Evolutionary conservation across 2,329 filamentous ascomycete species (phyloP), one percentile per base, ranked within the genome.

Genomic region (Davidsoniella virescens): DNA sequence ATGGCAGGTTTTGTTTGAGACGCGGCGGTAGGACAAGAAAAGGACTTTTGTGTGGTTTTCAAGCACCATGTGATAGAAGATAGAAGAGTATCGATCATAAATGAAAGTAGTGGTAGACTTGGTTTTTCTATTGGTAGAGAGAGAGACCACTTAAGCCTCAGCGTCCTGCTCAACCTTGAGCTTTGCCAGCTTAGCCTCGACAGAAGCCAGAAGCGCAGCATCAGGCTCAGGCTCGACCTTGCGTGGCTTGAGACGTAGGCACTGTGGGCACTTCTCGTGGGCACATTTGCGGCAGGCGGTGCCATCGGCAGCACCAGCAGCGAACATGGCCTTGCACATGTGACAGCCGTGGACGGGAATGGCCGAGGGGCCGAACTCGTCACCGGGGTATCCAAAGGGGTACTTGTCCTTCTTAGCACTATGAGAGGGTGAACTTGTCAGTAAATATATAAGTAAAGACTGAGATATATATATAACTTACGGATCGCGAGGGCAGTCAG

Each of bases 401-500:
- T 81, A 84, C 59, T 81, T 82, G 58, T 75, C 70, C 59, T 74
- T 77, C 65, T 82, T 84, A 54, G 78, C 68, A 45, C 77, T 81
- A 23, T 23, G 58, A 20, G 10, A 44, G 12, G 7, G 12, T 38
- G 17, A 20, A 23, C 26, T 16, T 16, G 48, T 56, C 52, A 55
- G 54, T 42, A 39, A 33, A 29, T 5, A 52, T 10, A 10, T 16
- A 33, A 17, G 23, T 29, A 18, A 25, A 9, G 14, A 52, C 47
- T 5, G 26, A 41, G 23, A 39, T 37, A 23, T 20, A 20, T 20
- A 20, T 49, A 17, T 2, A 26, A 78, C 82, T 63, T 75, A 87
- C 73, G 86, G 86, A 59, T 87, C 80, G 57, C 86, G 72, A 25
- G 84, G 85, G 62, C 87, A 93, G 60, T 82, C 82, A 38, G 78